phyloP scores from a whole-genome alignment of 805 yeast genomes.

The Saccharomycopsis vini region DNA sequence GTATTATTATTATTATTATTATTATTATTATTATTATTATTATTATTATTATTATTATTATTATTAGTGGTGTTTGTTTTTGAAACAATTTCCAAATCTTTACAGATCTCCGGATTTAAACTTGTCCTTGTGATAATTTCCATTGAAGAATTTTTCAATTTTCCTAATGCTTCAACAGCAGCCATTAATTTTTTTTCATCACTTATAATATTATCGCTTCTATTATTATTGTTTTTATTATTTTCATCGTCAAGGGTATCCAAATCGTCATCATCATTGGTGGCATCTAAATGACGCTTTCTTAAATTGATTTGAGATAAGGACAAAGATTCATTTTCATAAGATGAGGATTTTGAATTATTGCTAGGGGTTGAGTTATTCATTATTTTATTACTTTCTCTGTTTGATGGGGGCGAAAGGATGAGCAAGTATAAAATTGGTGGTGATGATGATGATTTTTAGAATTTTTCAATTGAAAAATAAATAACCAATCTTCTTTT shows the following conservation, averaged over 20 bases:
- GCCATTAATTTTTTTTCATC: constrained; percentile 11
- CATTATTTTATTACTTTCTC: no score
- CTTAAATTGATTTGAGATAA: no score
- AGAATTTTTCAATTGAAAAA: no score
- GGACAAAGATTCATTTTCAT: neutral
- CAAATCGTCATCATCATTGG: neutral
- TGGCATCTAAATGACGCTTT: constrained; percentile 2
- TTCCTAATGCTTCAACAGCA: constrained; percentile 18
- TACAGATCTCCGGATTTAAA: no score
- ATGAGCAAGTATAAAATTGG: no score
- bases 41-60: neutral
- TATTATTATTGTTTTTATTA: neutral
- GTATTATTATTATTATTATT: neutral
- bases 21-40: no score
- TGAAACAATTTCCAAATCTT: no score
- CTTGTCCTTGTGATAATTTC: neutral
- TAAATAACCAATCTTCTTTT: no score
- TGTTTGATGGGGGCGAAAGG: no score
- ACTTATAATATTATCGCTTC: neutral
- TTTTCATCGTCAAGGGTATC: neutral
- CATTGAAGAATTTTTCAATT: constrained; percentile 13
- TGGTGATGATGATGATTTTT: no score
- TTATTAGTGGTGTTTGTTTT: neutral
- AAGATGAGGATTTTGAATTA: neutral
- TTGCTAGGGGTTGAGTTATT: neutral